Percentiles rank a stretch among this genome's conserved stretches.
Conservation (phyloP, 2,329 filamentous ascomycete species). For the Clarireedia sp. region DNA sequence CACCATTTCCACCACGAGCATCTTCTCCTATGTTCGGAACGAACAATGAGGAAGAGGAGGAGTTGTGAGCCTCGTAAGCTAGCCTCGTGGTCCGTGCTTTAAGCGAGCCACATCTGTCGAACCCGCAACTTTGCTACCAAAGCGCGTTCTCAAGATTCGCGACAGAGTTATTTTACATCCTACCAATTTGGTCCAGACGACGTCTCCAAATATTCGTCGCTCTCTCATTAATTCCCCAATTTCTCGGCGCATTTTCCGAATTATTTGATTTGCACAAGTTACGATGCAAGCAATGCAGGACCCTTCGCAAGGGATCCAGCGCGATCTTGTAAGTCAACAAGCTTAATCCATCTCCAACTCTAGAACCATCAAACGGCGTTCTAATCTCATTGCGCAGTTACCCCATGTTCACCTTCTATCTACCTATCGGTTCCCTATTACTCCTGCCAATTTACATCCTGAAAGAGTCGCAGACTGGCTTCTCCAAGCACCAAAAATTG, state of each 20-base stretch:
- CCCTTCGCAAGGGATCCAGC: conserved; percentile 35
- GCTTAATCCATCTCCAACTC: conserved; percentile 3
- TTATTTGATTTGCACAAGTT: not conserved
- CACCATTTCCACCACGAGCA: no score
- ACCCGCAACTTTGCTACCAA: not conserved
- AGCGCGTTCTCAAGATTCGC: not conserved
- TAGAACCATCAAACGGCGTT: conserved; percentile 2
- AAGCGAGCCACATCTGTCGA: not conserved
- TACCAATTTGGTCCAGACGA: not conserved
- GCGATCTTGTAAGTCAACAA: conserved; percentile 34
- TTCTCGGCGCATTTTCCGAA: not conserved
- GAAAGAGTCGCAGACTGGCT: conserved; percentile 79
- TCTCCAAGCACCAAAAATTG: conserved; percentile 73
- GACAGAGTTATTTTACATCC: not conserved
- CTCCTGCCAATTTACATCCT: conserved; percentile 57
- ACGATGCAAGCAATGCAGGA: conserved; percentile 33
- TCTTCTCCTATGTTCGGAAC: no score
- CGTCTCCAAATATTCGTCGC: not conserved
- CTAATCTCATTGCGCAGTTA: conserved; percentile 20
- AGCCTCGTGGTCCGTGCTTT: not conserved
- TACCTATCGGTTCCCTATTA: conserved; percentile 68
- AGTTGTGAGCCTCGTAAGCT: not conserved
- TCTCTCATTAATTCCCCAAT: not conserved
- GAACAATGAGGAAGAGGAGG: not conserved
- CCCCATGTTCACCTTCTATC: conserved; percentile 82